These are phyloP conservation scores for Blastobotrys terrestris DNA, from an alignment of 805 yeast species.

Conservation along the genomic window DNA sequence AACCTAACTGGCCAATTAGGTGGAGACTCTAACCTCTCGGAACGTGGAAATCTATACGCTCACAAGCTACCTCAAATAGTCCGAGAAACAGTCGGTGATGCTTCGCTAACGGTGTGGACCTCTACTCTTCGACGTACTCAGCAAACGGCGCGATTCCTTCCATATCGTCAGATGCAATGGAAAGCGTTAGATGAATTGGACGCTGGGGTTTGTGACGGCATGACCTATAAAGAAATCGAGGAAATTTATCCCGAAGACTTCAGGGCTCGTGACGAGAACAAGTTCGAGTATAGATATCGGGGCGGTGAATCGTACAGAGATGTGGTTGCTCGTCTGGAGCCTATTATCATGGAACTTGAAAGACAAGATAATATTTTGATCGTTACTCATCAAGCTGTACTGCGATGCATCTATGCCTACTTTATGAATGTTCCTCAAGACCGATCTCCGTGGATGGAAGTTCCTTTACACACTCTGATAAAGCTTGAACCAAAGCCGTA, in stretches of 20 bases:
- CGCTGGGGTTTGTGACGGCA: conserved; percentile 96
- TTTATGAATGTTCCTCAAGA: conserved; percentile 98
- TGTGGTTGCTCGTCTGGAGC: conserved; percentile 90
- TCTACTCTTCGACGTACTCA: conserved; percentile 87
- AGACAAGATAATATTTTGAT: conserved; percentile 93
- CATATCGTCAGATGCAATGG: conserved; percentile 84
- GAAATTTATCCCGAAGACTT: conserved; percentile 85
- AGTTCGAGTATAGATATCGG: conserved; percentile 89
- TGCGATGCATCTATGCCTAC: conserved; percentile 94
- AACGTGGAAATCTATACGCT: conserved; percentile 81
- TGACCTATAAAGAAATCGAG: conserved; percentile 92
- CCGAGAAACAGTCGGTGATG: conserved; percentile 46
- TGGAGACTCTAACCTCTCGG: conserved; percentile 83
- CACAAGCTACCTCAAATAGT: conserved; percentile 73
- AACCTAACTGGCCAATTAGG: conserved; percentile 94
- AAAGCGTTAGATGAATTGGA: conserved; percentile 95
- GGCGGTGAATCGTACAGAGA: conserved; percentile 98
- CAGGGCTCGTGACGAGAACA: conserved; percentile 90
- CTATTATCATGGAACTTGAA: conserved; percentile 97
- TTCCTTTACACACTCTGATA: conserved; percentile 91
- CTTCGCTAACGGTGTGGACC: conserved; percentile 86
- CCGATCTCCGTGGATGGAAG: conserved; percentile 98
- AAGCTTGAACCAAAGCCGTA: conserved; percentile 94
- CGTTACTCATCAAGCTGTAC: conserved; percentile 95
- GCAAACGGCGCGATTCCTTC: conserved; percentile 80